These are phyloP conservation scores for Boletus fagicola DNA, from an alignment of 768 basidiomycete species.

Conservation along the genomic window DNA sequence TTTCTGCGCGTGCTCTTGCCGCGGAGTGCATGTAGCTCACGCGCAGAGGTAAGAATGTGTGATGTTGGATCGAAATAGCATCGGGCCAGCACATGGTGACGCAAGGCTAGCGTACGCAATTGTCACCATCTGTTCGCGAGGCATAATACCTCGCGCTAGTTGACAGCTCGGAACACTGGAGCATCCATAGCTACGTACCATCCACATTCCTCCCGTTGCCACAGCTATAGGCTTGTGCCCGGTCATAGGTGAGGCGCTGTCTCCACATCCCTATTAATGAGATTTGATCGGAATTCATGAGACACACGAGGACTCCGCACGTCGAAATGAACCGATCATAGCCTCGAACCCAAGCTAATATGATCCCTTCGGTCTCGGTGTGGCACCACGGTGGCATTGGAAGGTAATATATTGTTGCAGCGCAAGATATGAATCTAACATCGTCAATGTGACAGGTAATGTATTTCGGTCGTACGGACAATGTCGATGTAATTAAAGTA, in stretches of 20 bases:
- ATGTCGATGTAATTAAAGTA: slow-evolving; percentile 1
- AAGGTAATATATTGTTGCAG: not conserved
- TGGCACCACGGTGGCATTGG: not conserved
- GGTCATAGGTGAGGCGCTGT: not conserved
- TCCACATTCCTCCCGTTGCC: not conserved
- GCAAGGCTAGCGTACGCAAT: no score
- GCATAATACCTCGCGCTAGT: no score
- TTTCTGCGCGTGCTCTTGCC: no score
- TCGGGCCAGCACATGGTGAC: no score
- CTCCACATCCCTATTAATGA: not conserved
- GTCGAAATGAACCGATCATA: not conserved
- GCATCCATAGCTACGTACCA: not conserved
- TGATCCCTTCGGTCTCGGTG: not conserved
- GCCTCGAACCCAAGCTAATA: not conserved
- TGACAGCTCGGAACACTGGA: not conserved
- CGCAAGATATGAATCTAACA: not conserved
- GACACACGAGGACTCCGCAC: slow-evolving; percentile 9
- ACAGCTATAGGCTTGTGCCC: not conserved
- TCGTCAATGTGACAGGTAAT: not conserved
- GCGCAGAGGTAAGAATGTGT: not conserved
- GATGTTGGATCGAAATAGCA: no score
- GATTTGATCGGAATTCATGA: not conserved
- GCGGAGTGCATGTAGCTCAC: slow-evolving; percentile 15
- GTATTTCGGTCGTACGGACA: not conserved
- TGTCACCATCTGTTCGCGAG: no score